A percentile compares a stretch with the other conserved stretches of the same genome.
Conservation (phyloP, 352 stramenopile genomes). For the Globisporangium radiosum region DNA sequence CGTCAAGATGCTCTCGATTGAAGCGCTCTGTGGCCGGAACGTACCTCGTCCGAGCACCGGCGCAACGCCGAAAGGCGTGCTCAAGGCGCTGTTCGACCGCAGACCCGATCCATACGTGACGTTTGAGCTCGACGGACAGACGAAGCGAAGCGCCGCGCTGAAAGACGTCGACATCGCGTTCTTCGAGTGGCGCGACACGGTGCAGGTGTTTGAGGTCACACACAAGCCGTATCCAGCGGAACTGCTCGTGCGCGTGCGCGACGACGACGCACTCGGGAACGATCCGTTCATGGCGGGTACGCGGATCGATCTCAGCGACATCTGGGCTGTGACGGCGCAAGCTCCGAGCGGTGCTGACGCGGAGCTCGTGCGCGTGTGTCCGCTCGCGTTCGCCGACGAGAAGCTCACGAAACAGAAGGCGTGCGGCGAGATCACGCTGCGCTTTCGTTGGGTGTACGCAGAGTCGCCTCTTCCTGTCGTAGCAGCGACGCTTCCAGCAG, state of each 20-base stretch:
- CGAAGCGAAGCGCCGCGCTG: conserved; percentile 20
- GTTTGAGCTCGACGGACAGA: conserved; percentile 21
- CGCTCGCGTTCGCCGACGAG: conserved; percentile 29
- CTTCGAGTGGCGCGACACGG: conserved; percentile 39
- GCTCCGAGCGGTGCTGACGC: conserved; percentile 4
- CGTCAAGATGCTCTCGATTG: conserved; percentile 30
- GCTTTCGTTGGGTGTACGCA: conserved; percentile 35
- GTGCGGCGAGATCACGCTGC: conserved; percentile 27
- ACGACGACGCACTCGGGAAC: conserved; percentile 29
- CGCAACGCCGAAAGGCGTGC: conserved; percentile 19
- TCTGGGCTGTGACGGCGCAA: conserved; percentile 19
- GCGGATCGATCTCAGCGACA: conserved; percentile 20
- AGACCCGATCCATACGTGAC: conserved; percentile 40
- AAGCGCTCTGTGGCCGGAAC: conserved; percentile 26
- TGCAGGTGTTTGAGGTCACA: conserved; percentile 32
- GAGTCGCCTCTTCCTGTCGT: conserved; percentile 18
- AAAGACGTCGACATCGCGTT: conserved; percentile 40
- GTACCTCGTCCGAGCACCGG: conserved; percentile 16
- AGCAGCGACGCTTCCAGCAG: too few species aligned
- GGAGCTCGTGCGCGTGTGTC: conserved; percentile 23
- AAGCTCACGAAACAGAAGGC: conserved; percentile 34
- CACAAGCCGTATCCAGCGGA: conserved; percentile 24
- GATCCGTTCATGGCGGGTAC: conserved; percentile 41
- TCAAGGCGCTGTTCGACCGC: conserved; percentile 36
- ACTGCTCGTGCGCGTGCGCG: conserved; percentile 29